Percentiles rank a stretch among this genome's conserved stretches.
phyloP scores from a whole-genome alignment of 768 basidiomycete genomes.

The Trametes cinnabarina region DNA sequence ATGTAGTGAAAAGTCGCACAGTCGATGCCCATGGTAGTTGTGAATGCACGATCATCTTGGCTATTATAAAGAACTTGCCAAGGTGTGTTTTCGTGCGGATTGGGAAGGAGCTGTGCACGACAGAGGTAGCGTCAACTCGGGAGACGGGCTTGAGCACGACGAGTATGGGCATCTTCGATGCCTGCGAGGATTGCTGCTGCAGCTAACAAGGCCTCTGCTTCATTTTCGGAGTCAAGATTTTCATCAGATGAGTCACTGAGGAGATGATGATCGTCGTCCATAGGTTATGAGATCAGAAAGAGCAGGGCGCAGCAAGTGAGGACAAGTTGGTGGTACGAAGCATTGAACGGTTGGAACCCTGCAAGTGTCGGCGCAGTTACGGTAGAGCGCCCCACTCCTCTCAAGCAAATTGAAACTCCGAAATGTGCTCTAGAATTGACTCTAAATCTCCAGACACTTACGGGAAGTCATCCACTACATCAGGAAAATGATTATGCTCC shows the following conservation, averaged over 20 bases:
- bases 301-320: background rate
- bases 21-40: conserved; percentile 39
- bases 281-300: background rate
- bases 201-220: background rate
- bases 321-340: background rate
- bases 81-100: conserved; percentile 34
- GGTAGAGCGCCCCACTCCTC: background rate
- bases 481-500: too few relatives aligned
- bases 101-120: conserved; percentile 33
- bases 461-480: background rate
- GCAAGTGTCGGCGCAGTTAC: background rate
- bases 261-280: background rate
- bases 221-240: background rate
- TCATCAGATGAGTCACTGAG: too few relatives aligned
- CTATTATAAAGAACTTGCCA: conserved; percentile 36
- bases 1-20: conserved; percentile 36
- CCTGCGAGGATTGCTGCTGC: background rate
- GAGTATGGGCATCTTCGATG: background rate
- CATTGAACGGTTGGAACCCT: background rate
- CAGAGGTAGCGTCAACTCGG: conserved; percentile 31
- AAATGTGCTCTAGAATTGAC: background rate
- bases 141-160: background rate
- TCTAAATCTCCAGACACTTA: background rate
- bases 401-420: background rate
- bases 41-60: conserved; percentile 38